Conservation (phyloP, 768 basidiomycete genomes). For the Mycena capillaripes region DNA sequence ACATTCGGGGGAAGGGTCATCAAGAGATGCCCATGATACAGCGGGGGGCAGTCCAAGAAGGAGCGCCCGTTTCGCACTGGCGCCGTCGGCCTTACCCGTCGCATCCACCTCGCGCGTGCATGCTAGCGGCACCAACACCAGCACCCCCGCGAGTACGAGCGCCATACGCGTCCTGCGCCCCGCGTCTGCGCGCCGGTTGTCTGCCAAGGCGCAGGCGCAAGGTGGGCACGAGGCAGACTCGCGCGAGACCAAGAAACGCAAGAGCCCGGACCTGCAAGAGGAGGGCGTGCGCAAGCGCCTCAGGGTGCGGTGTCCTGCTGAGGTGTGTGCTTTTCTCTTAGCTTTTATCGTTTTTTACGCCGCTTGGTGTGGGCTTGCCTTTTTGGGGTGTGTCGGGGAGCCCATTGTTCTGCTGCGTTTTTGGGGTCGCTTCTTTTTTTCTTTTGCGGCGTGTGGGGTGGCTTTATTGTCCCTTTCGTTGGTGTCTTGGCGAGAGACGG, state of each 20-base stretch:
- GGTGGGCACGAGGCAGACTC: neutral
- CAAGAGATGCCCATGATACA: neutral
- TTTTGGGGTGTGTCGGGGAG: no score
- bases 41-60: neutral
- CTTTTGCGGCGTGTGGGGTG: no score
- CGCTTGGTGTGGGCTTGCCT: no score
- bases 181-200: neutral
- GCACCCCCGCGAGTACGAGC: neutral
- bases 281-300: conserved; percentile 7
- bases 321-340: conserved; percentile 9
- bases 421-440: no score
- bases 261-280: conserved; percentile 25
- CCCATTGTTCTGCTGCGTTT: no score
- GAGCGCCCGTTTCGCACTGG: neutral
- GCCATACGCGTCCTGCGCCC: conserved; percentile 1
- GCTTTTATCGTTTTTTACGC: no score
- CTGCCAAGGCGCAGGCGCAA: neutral
- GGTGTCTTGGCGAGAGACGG: no score
- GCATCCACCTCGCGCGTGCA: conserved; percentile 8
- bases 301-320: conserved; percentile 26
- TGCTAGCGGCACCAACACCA: neutral
- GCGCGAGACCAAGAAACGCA: conserved; percentile 34
- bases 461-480: no score
- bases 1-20: no score
- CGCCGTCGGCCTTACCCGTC: neutral